Conservation (phyloP, 352 stramenopile species). For the Phytophthora boehmeriae region DNA sequence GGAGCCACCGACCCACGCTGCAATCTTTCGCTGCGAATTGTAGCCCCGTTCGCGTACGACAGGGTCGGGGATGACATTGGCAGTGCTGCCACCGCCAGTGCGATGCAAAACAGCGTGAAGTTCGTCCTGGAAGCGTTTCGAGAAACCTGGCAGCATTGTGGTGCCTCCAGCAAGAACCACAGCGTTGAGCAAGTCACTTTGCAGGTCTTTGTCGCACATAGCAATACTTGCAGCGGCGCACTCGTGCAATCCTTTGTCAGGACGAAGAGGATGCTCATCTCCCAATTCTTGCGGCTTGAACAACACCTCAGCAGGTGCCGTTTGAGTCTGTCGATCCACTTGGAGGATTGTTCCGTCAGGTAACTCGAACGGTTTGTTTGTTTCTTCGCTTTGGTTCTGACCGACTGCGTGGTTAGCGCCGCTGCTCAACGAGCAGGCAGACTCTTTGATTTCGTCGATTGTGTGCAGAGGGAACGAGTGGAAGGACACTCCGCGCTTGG, state of each 20-base stretch:
- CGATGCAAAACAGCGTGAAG: constrained; percentile 41
- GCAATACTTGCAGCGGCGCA: constrained; percentile 76
- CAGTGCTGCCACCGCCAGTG: constrained; percentile 10
- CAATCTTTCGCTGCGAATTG: constrained; percentile 85
- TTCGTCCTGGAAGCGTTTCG: constrained; percentile 83
- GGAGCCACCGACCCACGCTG: constrained; percentile 89
- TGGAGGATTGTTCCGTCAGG: constrained; percentile 88
- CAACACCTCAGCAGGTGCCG: constrained; percentile 73
- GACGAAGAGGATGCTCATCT: constrained; percentile 89
- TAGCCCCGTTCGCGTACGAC: constrained; percentile 82
- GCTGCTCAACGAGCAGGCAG: constrained; percentile 44
- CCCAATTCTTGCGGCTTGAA: constrained; percentile 90
- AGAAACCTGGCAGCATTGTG: constrained; percentile 84
- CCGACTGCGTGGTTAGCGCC: constrained; percentile 27
- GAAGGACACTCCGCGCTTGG: constrained; percentile 70
- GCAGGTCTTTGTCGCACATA: constrained; percentile 88
- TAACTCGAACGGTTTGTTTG: constrained; percentile 77
- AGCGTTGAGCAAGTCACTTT: constrained; percentile 72
- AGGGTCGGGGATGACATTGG: constrained; percentile 83
- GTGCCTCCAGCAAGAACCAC: constrained; percentile 87
- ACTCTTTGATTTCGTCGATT: constrained; percentile 90
- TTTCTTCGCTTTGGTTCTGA: constrained; percentile 24
- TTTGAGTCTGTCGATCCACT: constrained; percentile 79
- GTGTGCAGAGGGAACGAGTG: constrained; percentile 73
- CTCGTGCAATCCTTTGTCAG: constrained; percentile 85